Base-by-base conservation (phyloP, 2,329 filamentous ascomycete genomes). In the Pestalotiopsis sp. region DNA sequence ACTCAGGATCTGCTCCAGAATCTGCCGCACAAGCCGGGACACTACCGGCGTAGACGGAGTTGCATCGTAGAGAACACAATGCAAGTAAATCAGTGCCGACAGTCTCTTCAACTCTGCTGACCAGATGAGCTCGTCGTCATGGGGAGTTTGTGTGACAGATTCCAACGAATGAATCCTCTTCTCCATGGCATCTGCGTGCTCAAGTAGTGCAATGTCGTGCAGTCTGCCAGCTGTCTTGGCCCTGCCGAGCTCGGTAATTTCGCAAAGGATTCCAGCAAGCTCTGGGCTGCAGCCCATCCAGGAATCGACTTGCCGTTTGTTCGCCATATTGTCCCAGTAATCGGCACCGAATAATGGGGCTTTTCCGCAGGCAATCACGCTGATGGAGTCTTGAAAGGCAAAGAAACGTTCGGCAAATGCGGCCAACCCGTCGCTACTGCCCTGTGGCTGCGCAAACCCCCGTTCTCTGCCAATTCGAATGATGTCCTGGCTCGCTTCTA, bases 381-480 rank as follows among this genome's bases (percentile, higher is more conserved):
- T 84, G 70, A 86, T 85, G 17, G 85, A 82, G 69, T 86, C 84
- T 69, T 86, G 84, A 14, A 84, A 86, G 3, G 84, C 84, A 67
- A 86, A 86, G 70, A 85, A 86, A 1, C 80, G 78, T 70, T 86
- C 84, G 0, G 82, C 80, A 5, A 80, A 76, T 2, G 74, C 79
- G 0, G 80, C 75, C n/a, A 72, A 74, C 66, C 56, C 17, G 7
- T 65, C 52, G 2, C 17, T 23, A 5, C 63, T 56, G 56, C 66
- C 45, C 36, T 68, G 41, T 4, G 68, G 14, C 9, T 38, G 57
- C n/a, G 66, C 27, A 17, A 63, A 9, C 11, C 39, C 38, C 1
- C 36, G 31, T 6, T 72, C 72, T 38, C 78, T 77, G 17, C 83
- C 77, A 4, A 81, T 74, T 2, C 80, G 76, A 58, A 86, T 82